Base-by-base conservation (phyloP, 1,284 basidiomycete genomes). In the Gomphus bonarii region DNA sequence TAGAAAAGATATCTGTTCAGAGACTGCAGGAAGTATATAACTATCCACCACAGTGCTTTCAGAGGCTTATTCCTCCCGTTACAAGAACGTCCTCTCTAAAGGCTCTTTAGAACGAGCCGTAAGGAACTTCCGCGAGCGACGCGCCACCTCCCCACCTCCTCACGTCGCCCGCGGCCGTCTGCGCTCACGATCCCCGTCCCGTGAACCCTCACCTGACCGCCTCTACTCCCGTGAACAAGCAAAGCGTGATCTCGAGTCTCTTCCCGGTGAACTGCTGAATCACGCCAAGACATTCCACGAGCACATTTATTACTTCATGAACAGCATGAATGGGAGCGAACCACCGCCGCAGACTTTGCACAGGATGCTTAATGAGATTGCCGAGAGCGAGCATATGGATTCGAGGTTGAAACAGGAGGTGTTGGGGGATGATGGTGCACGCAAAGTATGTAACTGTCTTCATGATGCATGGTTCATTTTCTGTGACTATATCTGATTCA, bases 61-160 rank as follows among this genome's bases (percentile, higher is more conserved):
- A 11, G 87, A 89, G 61, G 81, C 76, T 0, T 83, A 79, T 58
- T 75, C 76, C 0, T 73, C 72, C 8, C 71, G 75, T 18, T 84
- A 84, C 66, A 77, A 81, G 63, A 71, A 65, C 3, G 74, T 74
- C 0, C 63, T 82, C 16, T 73, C 75, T 49, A 73, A 75, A 0
- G 69, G 69, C 12, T 65, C 72, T 1, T 78, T 83, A 61, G 72
- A 73, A 25, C 71, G 68, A n/a, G 75, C 75, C 1, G 72, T 81
- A 22, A 73, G 71, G 60, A 71, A 69, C 48, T 81, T 80, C 62
- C 72, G 67, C 62, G 57, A 65, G 59, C 65, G 63, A 33, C 56
- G 55, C 3, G 47, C 47, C 4, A 30, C 49, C 31, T 57, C 55
- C n/a, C 49, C 55, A 36, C 36, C 55, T 16, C 49, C 55, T 0